These are phyloP conservation scores for Pseudozyma thailandica DNA, from an alignment of 1,284 basidiomycete genomes.

Conservation along the genomic window DNA sequence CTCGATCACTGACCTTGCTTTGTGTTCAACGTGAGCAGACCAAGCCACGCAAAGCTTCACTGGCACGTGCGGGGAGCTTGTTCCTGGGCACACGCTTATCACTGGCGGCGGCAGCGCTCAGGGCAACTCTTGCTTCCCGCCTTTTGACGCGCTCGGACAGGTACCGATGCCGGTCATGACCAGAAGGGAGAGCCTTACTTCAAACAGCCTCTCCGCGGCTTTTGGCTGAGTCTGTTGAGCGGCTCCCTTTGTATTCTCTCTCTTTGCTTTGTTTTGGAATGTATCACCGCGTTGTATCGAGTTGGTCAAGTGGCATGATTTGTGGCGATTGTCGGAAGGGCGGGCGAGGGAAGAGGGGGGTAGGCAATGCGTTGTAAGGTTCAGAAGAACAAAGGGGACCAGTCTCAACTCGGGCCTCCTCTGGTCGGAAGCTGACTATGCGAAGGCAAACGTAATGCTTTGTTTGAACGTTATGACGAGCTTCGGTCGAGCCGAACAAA, in stretches of 20 bases:
- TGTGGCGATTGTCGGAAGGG: conserved; percentile 5
- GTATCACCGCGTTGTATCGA: conserved; percentile 2
- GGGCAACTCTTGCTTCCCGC: conserved; percentile 8
- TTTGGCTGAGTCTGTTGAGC: conserved; percentile 15
- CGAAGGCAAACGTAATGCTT: not conserved
- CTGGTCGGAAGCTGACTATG: not conserved
- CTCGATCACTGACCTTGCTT: not conserved
- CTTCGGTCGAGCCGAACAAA: not conserved
- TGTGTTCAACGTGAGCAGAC: conserved; percentile 6
- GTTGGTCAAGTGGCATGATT: conserved; percentile 3
- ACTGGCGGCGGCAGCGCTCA: conserved; percentile 10
- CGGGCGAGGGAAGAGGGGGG: not conserved
- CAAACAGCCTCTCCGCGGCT: conserved; percentile 38
- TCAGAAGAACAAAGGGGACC: conserved; percentile 11
- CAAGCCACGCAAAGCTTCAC: not conserved
- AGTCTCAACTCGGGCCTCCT: not conserved
- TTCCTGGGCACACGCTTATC: conserved; percentile 14
- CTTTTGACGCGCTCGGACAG: conserved; percentile 26
- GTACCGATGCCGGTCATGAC: conserved; percentile 1
- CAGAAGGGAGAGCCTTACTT: conserved; percentile 17
- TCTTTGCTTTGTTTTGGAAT: conserved; percentile 21
- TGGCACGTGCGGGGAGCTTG: conserved; percentile 8
- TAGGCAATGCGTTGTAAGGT: not conserved
- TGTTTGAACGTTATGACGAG: not conserved
- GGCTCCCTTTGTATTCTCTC: conserved; percentile 20